Evolutionary conservation across 345 rosid species (phyloP), one percentile per base, ranked within the genome.

Genomic region (Dimocarpus longan): DNA sequence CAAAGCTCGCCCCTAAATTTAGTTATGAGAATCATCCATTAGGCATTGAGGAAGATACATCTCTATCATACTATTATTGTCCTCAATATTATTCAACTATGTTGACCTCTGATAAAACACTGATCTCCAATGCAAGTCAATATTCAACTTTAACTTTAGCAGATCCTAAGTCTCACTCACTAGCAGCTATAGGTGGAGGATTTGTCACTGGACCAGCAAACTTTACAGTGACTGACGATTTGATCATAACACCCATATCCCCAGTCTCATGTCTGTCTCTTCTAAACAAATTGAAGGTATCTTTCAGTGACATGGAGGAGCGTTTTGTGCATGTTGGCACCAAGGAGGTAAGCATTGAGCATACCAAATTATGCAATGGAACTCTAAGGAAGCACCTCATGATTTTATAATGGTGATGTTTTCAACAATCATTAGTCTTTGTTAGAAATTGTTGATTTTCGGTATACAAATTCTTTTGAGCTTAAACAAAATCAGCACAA

Each of bases 221-320:
- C 70, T 82, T 82, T 64, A 77, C 70, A 8, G 21, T 80, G 21
- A 82, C 80, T 0, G 80, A 82, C 24, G 26, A 80, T 57, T 67
- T 85, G 48, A 37, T 54, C 44, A 26, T 74, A 50, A 70, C 80
- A 28, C 73, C 70, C 5, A 54, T 71, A 4, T 85, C 85, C 12
- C 18, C 73, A 9, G n/a, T 67, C 19, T 73, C 65, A 16, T 57
- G 57, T 19, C 10, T 79, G 4, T 40, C 75, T 69, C 11, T 57
- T 65, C 46, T 77, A 13, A 59, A 15, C 48, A 69, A 73, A 37
- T 22, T 77, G 81, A 52, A 77, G 16, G 79, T 76, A 16, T 66
- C 84, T 62, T 79, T 76, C 28, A 3, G 28, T 46, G 87, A 82
- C 48, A 24, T 73, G 8, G 76, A 64, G 40, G 79, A 79, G 68